phyloP scores from a whole-genome alignment of 2,329 filamentous ascomycete genomes.

The Plectosphaerella sp. region DNA sequence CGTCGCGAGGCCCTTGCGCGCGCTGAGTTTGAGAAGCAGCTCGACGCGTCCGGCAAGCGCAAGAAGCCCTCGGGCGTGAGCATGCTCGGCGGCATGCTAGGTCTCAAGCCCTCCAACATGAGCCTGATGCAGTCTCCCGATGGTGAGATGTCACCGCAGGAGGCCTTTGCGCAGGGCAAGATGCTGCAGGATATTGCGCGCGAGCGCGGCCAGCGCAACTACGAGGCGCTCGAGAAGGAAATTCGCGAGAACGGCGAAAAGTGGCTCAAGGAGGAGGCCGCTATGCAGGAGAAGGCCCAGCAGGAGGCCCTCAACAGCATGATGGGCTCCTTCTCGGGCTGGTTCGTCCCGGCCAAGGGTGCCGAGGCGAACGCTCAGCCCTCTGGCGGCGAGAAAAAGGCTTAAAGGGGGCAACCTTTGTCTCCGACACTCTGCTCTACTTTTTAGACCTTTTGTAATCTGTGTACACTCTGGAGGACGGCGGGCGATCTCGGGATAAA shows the following conservation, averaged over 20 bases:
- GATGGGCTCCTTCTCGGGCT: constrained; percentile 70
- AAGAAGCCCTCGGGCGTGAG: constrained; percentile 56
- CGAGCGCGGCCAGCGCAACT: constrained; percentile 86
- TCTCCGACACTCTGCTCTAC: background rate
- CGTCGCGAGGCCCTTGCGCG: constrained; percentile 81
- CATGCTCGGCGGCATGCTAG: constrained; percentile 67
- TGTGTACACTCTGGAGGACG: constrained; percentile 10
- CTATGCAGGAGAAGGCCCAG: constrained; percentile 80
- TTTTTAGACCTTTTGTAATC: constrained; percentile 11
- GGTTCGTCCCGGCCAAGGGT: constrained; percentile 31
- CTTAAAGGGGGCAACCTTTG: background rate
- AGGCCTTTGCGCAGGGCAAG: constrained; percentile 87
- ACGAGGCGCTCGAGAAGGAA: constrained; percentile 83
- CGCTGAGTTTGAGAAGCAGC: constrained; percentile 76
- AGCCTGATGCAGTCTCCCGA: constrained; percentile 55
- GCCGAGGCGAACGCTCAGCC: constrained; percentile 3
- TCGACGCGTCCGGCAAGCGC: constrained; percentile 62
- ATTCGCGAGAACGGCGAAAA: constrained; percentile 91
- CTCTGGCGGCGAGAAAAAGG: constrained; percentile 10
- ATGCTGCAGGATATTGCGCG: constrained; percentile 94
- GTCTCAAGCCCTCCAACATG: constrained; percentile 68
- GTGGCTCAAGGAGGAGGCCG: constrained; percentile 92
- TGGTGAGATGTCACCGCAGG: constrained; percentile 65
- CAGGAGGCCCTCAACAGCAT: constrained; percentile 90
- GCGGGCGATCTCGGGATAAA: constrained; percentile 4